A percentile compares a stretch with the other conserved stretches of the same genome.
Conservation (phyloP, 805 yeast species). For the Komagataella pseudopastoris region DNA sequence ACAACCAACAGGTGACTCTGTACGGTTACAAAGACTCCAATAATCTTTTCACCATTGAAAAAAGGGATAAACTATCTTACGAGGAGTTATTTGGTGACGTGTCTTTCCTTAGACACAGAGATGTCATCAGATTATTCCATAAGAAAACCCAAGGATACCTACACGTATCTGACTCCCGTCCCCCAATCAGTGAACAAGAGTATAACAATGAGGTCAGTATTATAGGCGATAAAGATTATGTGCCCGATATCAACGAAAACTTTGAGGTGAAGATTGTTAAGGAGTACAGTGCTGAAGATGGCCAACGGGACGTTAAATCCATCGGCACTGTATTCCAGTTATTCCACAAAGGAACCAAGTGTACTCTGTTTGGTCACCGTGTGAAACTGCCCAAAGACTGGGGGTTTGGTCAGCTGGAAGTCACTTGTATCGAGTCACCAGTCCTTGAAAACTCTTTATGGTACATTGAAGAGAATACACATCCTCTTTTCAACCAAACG, state of each 20-base stretch:
- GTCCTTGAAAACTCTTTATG: slow-evolving; percentile 55
- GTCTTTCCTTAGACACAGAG: slow-evolving; percentile 29
- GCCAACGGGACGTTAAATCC: slow-evolving; percentile 29
- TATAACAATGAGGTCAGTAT: slow-evolving; percentile 77
- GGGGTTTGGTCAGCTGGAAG: slow-evolving; percentile 82
- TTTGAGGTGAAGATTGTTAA: slow-evolving; percentile 47
- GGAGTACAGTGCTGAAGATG: slow-evolving; percentile 18
- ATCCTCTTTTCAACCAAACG: slow-evolving; percentile 31
- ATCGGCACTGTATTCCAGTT: slow-evolving; percentile 61
- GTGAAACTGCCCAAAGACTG: slow-evolving; percentile 58
- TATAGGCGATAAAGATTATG: slow-evolving; percentile 45
- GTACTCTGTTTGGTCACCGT: slow-evolving; percentile 64
- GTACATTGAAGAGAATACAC: slow-evolving; percentile 54
- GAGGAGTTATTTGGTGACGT: slow-evolving; percentile 23
- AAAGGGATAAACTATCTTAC: slow-evolving; percentile 19
- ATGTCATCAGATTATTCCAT: slow-evolving; percentile 57
- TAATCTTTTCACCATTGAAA: slow-evolving; percentile 67
- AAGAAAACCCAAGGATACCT: slow-evolving; percentile 51
- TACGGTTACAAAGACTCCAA: slow-evolving; percentile 45
- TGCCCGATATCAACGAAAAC: slow-evolving; percentile 56
- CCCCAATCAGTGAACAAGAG: slow-evolving; percentile 86
- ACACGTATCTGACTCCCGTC: slow-evolving; percentile 57
- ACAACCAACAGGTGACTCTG: slow-evolving; percentile 71
- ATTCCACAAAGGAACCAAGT: slow-evolving; percentile 50
- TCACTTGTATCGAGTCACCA: slow-evolving; percentile 71